phyloP scores from a whole-genome alignment of 1,139 yeast genomes.

The Trichomonascaceae sp. region DNA sequence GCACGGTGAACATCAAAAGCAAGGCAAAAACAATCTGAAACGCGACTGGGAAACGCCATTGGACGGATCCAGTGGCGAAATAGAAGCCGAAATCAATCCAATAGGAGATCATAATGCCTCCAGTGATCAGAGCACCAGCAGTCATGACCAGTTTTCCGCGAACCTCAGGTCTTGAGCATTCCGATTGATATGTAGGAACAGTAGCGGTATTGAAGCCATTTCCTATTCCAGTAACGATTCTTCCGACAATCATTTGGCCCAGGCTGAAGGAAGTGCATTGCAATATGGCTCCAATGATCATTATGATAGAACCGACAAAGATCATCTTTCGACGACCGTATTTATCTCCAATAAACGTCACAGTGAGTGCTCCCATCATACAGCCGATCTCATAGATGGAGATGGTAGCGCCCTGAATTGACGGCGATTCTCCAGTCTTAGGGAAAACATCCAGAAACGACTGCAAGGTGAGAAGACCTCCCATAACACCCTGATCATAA shows the following conservation, averaged over 20 bases:
- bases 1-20: constrained; percentile 12
- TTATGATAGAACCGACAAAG: constrained; percentile 50
- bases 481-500: constrained; percentile 71
- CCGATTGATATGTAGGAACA: constrained; percentile 53
- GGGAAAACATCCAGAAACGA: constrained; percentile 40
- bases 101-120: constrained; percentile 67
- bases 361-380: constrained; percentile 60
- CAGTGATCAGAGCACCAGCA: constrained; percentile 66
- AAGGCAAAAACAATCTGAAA: constrained; percentile 28
- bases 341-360: constrained; percentile 55
- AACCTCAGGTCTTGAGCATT: constrained; percentile 38
- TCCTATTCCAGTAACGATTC: constrained; percentile 53
- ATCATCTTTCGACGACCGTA: constrained; percentile 64
- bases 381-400: constrained; percentile 73
- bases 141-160: constrained; percentile 67
- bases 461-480: constrained; percentile 39
- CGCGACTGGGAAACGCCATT: constrained; percentile 40
- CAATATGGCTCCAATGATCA: constrained; percentile 56
- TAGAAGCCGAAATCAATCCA: constrained; percentile 58
- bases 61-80: constrained; percentile 42
- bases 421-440: constrained; percentile 24
- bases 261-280: constrained; percentile 50
- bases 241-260: constrained; percentile 61
- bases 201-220: constrained; percentile 57
- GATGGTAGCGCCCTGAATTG: constrained; percentile 22